These are phyloP conservation scores for Niveomyces coronatus DNA, from an alignment of 2,329 filamentous ascomycete genomes.

Conservation along the genomic window DNA sequence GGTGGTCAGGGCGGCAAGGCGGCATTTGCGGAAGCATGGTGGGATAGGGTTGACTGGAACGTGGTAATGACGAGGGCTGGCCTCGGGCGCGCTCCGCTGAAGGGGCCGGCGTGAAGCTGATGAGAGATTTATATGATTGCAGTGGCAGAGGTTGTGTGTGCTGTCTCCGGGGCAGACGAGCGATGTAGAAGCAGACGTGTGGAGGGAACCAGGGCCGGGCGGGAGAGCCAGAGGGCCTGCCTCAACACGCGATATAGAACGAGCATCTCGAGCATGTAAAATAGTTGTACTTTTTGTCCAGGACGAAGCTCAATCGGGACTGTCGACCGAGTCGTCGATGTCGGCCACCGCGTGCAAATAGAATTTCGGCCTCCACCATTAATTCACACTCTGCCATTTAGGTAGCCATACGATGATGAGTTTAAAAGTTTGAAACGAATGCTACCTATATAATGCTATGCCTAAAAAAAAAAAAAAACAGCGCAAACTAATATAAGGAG, in stretches of 20 bases:
- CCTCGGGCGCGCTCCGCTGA: conserved; percentile 25
- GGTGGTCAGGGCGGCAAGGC: conserved; percentile 61
- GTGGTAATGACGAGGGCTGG: conserved; percentile 43
- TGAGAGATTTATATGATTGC: not conserved
- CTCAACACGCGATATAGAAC: not conserved
- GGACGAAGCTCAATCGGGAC: no score
- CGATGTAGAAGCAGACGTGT: no score
- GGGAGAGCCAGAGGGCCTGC: not conserved
- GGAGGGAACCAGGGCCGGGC: not conserved
- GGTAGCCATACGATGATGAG: not conserved
- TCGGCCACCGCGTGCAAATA: no score
- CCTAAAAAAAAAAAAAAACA: not conserved
- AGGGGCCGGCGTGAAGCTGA: conserved; percentile 13
- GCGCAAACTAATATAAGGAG: no score
- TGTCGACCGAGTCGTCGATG: no score
- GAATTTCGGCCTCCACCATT: no score
- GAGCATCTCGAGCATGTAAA: conserved; percentile 4
- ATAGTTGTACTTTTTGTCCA: conserved; percentile 8
- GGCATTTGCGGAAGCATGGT: conserved; percentile 70
- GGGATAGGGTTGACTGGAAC: conserved; percentile 79
- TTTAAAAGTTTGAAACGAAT: no score
- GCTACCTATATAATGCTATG: conserved; percentile 5
- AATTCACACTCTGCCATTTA: not conserved
- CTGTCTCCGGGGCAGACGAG: no score
- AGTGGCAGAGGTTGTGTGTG: no score